Conservation (phyloP, 2,329 filamentous ascomycete genomes). For the Sclerotiophoma versabilis region DNA sequence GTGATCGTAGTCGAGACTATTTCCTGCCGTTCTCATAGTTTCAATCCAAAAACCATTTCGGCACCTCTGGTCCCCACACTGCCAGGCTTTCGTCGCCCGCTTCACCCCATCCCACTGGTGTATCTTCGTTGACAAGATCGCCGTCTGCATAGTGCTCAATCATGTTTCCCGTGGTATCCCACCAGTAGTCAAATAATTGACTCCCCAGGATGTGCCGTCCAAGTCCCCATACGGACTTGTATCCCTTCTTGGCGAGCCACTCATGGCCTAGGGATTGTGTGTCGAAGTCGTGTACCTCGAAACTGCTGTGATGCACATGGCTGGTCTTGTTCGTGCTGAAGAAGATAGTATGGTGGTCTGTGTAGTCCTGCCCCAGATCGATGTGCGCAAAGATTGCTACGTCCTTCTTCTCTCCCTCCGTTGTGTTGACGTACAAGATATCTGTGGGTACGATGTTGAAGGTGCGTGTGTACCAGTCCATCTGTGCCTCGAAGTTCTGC, state of each 20-base stretch:
- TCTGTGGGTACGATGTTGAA: conserved; percentile 59
- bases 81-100: conserved; percentile 52
- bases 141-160: conserved; percentile 76
- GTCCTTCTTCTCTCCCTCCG: conserved; percentile 35
- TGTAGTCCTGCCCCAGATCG: conserved; percentile 58
- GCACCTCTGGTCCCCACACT: conserved; percentile 54
- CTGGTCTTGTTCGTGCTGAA: conserved; percentile 49
- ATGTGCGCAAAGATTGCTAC: conserved; percentile 62
- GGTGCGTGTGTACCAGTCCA: conserved; percentile 55
- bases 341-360: conserved; percentile 66
- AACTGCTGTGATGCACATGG: conserved; percentile 72
- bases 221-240: conserved; percentile 73
- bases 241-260: conserved; percentile 69
- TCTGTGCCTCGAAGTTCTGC: conserved; percentile 45
- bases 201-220: conserved; percentile 73
- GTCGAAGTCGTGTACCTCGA: conserved; percentile 75
- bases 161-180: conserved; percentile 68
- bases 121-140: conserved; percentile 68
- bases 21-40: too few species aligned
- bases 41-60: conserved; percentile 47
- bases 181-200: conserved; percentile 79
- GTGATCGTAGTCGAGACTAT: too few species aligned
- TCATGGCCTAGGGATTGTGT: conserved; percentile 74
- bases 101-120: conserved; percentile 53
- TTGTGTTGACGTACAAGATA: conserved; percentile 48